These are phyloP conservation scores for Sporobolus alterniflorus DNA, from an alignment of 202 grass and related monocot genomes.

Conservation along the genomic window DNA sequence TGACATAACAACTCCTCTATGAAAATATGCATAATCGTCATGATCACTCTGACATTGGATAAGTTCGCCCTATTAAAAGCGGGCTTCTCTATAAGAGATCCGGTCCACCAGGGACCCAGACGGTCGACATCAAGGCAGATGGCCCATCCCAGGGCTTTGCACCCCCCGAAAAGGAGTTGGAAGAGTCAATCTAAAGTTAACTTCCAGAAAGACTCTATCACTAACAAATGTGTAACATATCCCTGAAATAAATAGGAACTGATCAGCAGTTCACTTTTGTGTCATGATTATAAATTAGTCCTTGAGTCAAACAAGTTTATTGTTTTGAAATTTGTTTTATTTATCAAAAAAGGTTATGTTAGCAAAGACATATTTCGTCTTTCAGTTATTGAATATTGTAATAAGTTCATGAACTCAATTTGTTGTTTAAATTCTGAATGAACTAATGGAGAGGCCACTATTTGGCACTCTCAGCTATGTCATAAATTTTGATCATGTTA, in stretches of 20 bases:
- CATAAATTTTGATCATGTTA: background rate
- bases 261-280: background rate
- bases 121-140: too few species aligned
- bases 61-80: too few species aligned
- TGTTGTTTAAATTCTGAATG: too few species aligned
- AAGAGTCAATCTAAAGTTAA: background rate
- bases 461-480: background rate
- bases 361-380: background rate
- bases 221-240: background rate
- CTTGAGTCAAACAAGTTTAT: background rate
- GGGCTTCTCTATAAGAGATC: too few species aligned
- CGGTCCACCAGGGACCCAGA: too few species aligned
- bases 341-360: background rate
- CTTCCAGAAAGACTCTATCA: background rate
- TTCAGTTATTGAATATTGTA: background rate
- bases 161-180: too few species aligned
- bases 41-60: too few species aligned
- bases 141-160: too few species aligned
- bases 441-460: background rate
- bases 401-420: background rate
- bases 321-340: too few species aligned
- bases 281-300: background rate
- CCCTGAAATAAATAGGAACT: background rate
- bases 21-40: too few species aligned
- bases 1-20: too few species aligned